A percentile compares a stretch with the other conserved stretches of the same genome.
These are phyloP conservation scores for Gynostemma pentaphyllum DNA, from an alignment of 306 rosid genomes.

Conservation along the genomic window DNA sequence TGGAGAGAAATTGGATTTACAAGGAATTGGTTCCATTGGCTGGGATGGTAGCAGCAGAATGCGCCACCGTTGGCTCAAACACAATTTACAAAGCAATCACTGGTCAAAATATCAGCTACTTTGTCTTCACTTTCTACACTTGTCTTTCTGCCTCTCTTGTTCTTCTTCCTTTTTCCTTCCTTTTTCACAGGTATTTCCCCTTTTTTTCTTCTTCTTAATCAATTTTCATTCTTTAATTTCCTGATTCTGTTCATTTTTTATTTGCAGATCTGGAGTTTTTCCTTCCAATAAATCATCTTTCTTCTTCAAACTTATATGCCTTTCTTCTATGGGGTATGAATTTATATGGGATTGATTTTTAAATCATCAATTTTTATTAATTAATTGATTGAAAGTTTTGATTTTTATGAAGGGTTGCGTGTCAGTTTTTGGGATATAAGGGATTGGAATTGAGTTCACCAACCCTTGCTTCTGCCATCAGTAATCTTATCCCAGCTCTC, in stretches of 20 bases:
- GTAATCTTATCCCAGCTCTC: constrained; percentile 4
- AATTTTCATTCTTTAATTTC: background rate
- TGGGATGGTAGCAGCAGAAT: constrained; percentile 36
- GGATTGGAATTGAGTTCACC: constrained; percentile 5
- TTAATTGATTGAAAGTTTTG: background rate
- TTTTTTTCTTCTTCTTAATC: background rate
- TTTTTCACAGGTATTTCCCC: constrained; percentile 36
- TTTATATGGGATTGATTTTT: background rate
- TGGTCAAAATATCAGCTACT: constrained; percentile 33
- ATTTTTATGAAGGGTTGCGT: background rate
- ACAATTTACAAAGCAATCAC: constrained; percentile 47
- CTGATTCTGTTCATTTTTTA: background rate
- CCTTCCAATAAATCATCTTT: background rate
- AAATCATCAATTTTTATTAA: background rate
- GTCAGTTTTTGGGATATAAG: background rate
- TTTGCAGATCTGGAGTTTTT: constrained; percentile 6
- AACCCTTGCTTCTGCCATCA: constrained; percentile 8
- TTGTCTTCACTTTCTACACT: constrained; percentile 40
- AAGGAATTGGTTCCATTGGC: constrained; percentile 34
- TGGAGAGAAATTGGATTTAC: constrained; percentile 15
- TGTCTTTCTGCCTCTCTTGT: constrained; percentile 27
- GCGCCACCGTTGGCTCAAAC: constrained; percentile 32
- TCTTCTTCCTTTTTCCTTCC: constrained; percentile 34
- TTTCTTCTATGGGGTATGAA: constrained; percentile 5
- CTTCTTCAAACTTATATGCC: background rate